Percentiles rank a stretch among this genome's conserved stretches.
These are phyloP conservation scores for Gossypium longicalyx DNA, from an alignment of 345 rosid species.

Conservation along the genomic window DNA sequence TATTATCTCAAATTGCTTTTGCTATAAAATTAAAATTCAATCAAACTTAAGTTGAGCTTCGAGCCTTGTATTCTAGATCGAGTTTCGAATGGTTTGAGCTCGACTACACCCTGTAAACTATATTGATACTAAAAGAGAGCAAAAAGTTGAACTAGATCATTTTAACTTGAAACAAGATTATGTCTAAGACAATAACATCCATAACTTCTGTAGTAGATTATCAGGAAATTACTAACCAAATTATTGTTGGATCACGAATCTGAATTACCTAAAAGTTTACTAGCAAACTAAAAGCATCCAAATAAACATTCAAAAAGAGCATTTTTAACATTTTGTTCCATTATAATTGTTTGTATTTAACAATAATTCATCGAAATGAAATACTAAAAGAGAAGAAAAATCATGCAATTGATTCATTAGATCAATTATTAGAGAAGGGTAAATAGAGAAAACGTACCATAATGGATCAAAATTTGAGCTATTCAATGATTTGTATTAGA, in stretches of 20 bases:
- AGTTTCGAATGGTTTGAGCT: too few relatives aligned
- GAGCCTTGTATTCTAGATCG: too few relatives aligned
- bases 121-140: neutral
- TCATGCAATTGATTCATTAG: neutral
- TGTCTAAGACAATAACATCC: too few relatives aligned
- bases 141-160: neutral
- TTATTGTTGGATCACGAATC: neutral
- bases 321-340: neutral
- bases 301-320: neutral
- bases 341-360: neutral
- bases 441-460: conserved; percentile 5
- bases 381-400: neutral
- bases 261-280: neutral
- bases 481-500: neutral
- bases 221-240: neutral
- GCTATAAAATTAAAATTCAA: too few relatives aligned
- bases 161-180: neutral
- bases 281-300: neutral
- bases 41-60: too few relatives aligned
- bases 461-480: neutral
- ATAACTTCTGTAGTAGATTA: too few relatives aligned
- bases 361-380: neutral
- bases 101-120: too few relatives aligned
- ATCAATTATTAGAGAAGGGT: neutral
- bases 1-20: too few relatives aligned